These are phyloP conservation scores for Chlamydomonas sp. DNA, from an alignment of 139 green algal species.

Conservation along the genomic window DNA sequence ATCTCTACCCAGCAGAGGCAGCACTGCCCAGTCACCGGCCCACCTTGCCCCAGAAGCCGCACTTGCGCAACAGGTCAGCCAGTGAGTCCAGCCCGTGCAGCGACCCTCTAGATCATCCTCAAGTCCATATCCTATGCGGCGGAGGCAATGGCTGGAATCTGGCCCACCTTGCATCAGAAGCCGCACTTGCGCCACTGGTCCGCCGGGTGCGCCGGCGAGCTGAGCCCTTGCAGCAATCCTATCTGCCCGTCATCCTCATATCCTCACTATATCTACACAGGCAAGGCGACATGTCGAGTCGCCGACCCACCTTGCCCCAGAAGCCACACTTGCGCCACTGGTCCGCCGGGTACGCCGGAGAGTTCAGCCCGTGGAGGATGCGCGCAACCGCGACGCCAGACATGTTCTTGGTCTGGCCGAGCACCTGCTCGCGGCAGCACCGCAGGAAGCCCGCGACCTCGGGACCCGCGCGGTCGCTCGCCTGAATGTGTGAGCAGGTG, in stretches of 20 bases:
- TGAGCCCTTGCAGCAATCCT: conserved; percentile 67
- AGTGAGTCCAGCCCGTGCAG: conserved; percentile 61
- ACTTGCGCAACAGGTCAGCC: no score
- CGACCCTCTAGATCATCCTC: no score
- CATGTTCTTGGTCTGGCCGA: background rate
- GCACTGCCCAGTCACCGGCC: no score
- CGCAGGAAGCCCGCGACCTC: conserved; percentile 5
- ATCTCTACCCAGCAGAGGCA: no score
- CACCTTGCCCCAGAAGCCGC: conserved; percentile 21
- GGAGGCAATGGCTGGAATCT: no score
- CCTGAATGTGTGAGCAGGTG: background rate
- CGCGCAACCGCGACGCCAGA: conserved; percentile 39
- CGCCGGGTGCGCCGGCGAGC: conserved; percentile 46
- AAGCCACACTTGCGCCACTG: conserved; percentile 47
- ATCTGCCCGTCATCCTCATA: no score
- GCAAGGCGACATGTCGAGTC: no score
- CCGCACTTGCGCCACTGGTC: conserved; percentile 46
- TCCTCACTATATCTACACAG: no score
- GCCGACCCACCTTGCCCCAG: conserved; percentile 14
- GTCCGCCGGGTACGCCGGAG: conserved; percentile 48
- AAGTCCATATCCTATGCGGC: no score
- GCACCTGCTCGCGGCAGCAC: background rate
- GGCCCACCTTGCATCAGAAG: conserved; percentile 18
- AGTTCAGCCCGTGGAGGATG: conserved; percentile 59
- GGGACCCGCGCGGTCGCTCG: background rate